Evolutionary conservation across 2,329 filamentous ascomycete genomes (phyloP).

Genomic region (Thielaviopsis populi): DNA sequence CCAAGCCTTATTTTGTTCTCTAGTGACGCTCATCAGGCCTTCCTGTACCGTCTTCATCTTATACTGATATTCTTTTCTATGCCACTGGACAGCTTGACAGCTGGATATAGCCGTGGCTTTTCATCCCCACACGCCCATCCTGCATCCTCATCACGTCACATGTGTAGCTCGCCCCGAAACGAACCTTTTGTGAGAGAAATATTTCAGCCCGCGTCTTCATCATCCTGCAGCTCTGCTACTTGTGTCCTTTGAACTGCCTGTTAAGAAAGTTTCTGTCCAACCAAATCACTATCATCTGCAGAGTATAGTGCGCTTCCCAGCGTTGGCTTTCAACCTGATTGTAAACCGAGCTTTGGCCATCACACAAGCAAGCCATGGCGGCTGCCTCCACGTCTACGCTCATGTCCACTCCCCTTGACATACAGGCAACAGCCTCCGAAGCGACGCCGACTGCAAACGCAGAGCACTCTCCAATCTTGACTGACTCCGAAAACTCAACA

Average conservation of each 20-base stretch:
- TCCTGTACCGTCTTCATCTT: not conserved
- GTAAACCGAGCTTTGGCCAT: not conserved
- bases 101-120: not conserved
- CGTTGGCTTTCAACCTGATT: not conserved
- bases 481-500: not conserved
- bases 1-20: not conserved
- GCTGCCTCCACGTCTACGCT: not conserved
- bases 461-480: not conserved
- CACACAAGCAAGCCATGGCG: not conserved
- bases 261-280: not conserved
- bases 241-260: not conserved
- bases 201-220: not conserved
- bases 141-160: not conserved
- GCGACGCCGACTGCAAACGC: not conserved
- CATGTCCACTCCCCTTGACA: not conserved
- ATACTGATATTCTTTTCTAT: not conserved
- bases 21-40: not conserved
- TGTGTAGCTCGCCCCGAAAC: not conserved
- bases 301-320: not conserved
- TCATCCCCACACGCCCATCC: not conserved
- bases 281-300: not conserved
- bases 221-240: not conserved
- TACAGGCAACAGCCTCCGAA: not conserved
- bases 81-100: not conserved
- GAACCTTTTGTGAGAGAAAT: not conserved